A percentile compares a stretch with the other conserved stretches of the same genome.
phyloP scores from a whole-genome alignment of 139 green algal genomes.

The Chlamydomonas asymmetrica region DNA sequence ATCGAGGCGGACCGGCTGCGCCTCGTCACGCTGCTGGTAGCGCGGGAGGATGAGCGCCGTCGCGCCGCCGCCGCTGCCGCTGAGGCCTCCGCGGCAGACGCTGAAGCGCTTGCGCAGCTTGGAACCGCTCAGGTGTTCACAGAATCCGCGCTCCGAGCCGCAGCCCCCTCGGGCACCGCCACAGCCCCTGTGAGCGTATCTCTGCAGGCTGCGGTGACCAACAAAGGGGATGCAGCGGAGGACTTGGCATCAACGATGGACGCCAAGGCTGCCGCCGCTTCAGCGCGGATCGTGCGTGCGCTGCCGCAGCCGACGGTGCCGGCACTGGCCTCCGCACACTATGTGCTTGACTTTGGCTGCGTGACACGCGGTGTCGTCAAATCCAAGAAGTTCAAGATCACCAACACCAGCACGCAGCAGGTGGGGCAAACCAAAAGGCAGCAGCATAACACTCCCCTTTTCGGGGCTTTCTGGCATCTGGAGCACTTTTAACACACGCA shows the following conservation, averaged over 20 bases:
- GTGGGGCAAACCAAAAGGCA: too few relatives aligned
- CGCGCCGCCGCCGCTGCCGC: not conserved
- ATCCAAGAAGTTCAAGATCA: conserved; percentile 62
- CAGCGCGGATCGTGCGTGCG: too few relatives aligned
- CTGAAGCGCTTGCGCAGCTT: not conserved
- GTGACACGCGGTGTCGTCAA: conserved; percentile 66
- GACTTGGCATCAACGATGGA: not conserved
- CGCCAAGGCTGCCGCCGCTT: not conserved
- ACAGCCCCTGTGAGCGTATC: too few relatives aligned
- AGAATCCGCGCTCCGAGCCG: too few relatives aligned
- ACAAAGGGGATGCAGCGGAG: too few relatives aligned
- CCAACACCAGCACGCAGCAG: conserved; percentile 61
- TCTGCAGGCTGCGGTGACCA: too few relatives aligned
- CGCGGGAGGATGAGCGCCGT: conserved; percentile 21
- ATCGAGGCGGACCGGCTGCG: conserved; percentile 67
- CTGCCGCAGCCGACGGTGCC: conserved; percentile 18
- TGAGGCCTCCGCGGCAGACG: not conserved
- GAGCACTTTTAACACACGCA: too few relatives aligned
- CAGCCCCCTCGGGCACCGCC: too few relatives aligned
- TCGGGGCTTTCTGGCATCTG: too few relatives aligned
- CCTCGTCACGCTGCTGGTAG: conserved; percentile 50
- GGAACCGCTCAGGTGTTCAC: too few relatives aligned
- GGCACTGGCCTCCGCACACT: conserved; percentile 50
- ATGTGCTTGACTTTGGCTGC: conserved; percentile 80
- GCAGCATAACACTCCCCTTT: too few relatives aligned